These are phyloP conservation scores for Pholiota microspora DNA, from an alignment of 768 basidiomycete genomes.

Conservation along the genomic window DNA sequence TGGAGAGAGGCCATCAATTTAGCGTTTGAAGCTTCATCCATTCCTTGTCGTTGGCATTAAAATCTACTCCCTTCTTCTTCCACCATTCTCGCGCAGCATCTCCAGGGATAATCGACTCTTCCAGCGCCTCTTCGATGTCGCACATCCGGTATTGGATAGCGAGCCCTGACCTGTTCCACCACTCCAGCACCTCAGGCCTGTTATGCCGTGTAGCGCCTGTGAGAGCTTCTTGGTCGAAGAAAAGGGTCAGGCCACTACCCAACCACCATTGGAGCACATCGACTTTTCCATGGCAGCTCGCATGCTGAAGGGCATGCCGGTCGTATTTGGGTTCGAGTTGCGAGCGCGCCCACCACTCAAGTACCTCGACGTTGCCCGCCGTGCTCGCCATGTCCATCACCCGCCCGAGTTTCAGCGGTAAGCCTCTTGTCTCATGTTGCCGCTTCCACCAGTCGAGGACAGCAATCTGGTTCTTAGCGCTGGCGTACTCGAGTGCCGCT, in stretches of 20 bases:
- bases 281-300: conserved; percentile 77
- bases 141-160: conserved; percentile 87
- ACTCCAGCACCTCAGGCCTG: conserved; percentile 77
- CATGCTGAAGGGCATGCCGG: conserved; percentile 70
- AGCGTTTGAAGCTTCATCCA: conserved; percentile 84
- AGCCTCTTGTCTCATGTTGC: conserved; percentile 42
- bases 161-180: conserved; percentile 83
- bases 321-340: conserved; percentile 80
- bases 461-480: conserved; percentile 70
- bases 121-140: conserved; percentile 88
- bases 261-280: conserved; percentile 86
- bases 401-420: conserved; percentile 78
- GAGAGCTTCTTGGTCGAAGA: conserved; percentile 79
- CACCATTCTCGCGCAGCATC: conserved; percentile 78
- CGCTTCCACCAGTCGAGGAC: conserved; percentile 85
- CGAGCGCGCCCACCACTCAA: conserved; percentile 86
- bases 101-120: conserved; percentile 83
- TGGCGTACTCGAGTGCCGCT: conserved; percentile 76
- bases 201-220: conserved; percentile 81
- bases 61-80: conserved; percentile 78
- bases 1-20: conserved; percentile 40
- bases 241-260: conserved; percentile 69
- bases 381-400: conserved; percentile 85
- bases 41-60: conserved; percentile 80
- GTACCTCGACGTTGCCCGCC: conserved; percentile 69